Evolutionary conservation across 306 rosid species (phyloP).

Genomic region (Citrullus amarus): DNA sequence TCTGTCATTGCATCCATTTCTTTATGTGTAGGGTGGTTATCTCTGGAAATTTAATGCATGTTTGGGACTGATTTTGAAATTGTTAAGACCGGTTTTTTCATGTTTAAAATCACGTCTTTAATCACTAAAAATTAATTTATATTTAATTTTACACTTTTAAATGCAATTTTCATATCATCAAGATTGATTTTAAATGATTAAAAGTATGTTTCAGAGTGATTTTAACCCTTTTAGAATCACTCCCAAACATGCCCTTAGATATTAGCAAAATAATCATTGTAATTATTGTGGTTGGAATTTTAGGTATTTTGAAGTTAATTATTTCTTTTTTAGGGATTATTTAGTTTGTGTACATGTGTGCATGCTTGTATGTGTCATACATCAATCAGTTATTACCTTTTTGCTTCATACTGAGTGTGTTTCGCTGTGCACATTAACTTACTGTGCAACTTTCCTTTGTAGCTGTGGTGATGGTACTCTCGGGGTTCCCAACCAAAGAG

Average conservation of each 20-base stretch:
- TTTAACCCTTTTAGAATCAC: no score
- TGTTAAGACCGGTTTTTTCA: no score
- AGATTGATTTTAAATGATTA: no score
- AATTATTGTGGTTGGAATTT: not conserved
- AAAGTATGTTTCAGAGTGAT: no score
- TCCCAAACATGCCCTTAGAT: not conserved
- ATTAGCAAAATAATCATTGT: not conserved
- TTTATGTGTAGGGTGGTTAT: not conserved
- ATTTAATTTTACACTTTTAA: no score
- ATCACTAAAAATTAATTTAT: no score
- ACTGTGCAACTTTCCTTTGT: conserved; percentile 11
- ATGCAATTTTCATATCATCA: no score
- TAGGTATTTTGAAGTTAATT: not conserved
- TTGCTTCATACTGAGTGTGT: not conserved
- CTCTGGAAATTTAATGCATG: no score
- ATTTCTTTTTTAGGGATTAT: not conserved
- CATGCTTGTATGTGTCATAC: not conserved
- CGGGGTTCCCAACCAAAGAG: conserved; percentile 93
- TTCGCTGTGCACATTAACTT: not conserved
- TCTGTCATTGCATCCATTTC: not conserved
- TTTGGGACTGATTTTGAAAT: no score
- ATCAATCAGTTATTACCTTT: not conserved
- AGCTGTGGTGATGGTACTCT: conserved; percentile 97
- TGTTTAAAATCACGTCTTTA: no score
- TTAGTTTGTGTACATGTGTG: not conserved